Base-by-base conservation (phyloP, 257 asterid species). In the Phtheirospermum japonicum region DNA sequence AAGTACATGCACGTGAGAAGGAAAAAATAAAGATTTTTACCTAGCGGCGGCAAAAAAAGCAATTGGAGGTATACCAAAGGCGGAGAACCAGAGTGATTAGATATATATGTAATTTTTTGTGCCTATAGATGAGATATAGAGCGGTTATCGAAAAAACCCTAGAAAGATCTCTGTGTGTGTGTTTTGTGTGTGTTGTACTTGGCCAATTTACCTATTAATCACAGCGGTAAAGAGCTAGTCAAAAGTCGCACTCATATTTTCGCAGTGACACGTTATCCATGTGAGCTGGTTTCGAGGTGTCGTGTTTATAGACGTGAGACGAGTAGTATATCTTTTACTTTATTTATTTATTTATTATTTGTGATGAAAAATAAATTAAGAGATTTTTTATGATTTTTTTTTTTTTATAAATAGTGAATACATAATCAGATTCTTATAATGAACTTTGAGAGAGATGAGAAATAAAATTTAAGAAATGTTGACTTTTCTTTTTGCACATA, bases 231-330 rank as follows among this genome's bases (percentile, higher is more conserved):
- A 0, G 55, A 5, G 6, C 54, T 48, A 5, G 26, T 48, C 26
- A 5, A 5, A 14, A 63, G 34, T 57, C 67, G 70, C 31, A 7
- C 13, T 37, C 49, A 1, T 0, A 18, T 9, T 2, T 14, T 43
- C 43, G 12, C 2, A 2, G 28, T 26, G 73, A 56, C 77, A 68
- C 67, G 67, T 61, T 40, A 57, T 60, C 55, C 31, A 4, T 6
- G n/a, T 26, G 50, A 36, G 51, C 57, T 67, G 65, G 63, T 30
- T 14, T 51, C 19, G 26, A 23, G 64, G 48, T 18, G 59, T 31
- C 8, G 26, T 55, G 13, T 40, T 32, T 14, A 50, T 8, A 30
- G 4, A 32, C 46, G 48, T 23, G 28, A 3, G 28, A 23, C 28
- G 28, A 23, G 28, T 23, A 23, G 28, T 23, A 23, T 23, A 23